Evolutionary conservation across 805 yeast species (phyloP).

Genomic region (Ogataea populi-albae): DNA sequence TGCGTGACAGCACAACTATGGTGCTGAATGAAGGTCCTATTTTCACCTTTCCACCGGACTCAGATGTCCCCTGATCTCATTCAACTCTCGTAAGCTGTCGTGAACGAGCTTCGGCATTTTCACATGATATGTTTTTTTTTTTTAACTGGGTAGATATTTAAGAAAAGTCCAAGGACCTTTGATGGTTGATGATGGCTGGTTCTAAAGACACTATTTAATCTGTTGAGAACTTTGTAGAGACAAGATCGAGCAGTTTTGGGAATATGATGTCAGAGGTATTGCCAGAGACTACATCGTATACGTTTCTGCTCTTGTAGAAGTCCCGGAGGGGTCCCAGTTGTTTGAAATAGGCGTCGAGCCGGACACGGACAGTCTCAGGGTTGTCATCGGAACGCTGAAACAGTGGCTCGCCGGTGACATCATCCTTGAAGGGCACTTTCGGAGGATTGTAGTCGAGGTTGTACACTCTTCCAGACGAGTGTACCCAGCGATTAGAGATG

Average conservation of each 20-base stretch:
- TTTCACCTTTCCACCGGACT: background rate
- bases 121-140: too few species aligned
- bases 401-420: conserved; percentile 84
- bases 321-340: conserved; percentile 63
- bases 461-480: conserved; percentile 85
- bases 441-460: conserved; percentile 90
- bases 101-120: background rate
- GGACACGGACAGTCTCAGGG: conserved; percentile 62
- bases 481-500: conserved; percentile 84
- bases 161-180: too few species aligned
- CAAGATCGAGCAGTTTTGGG: conserved; percentile 57
- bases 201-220: too few species aligned
- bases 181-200: too few species aligned
- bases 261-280: conserved; percentile 80
- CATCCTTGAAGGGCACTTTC: conserved; percentile 74
- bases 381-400: conserved; percentile 81
- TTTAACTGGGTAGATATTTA: too few species aligned
- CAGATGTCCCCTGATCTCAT: background rate
- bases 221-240: conserved; percentile 31
- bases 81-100: background rate
- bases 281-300: conserved; percentile 62
- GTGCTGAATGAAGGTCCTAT: too few species aligned
- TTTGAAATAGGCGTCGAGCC: conserved; percentile 61
- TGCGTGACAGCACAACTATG: too few species aligned
- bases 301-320: conserved; percentile 49